Evolutionary conservation across 202 grass and related monocot genomes (phyloP).

Genomic region (Carex arenaria): DNA sequence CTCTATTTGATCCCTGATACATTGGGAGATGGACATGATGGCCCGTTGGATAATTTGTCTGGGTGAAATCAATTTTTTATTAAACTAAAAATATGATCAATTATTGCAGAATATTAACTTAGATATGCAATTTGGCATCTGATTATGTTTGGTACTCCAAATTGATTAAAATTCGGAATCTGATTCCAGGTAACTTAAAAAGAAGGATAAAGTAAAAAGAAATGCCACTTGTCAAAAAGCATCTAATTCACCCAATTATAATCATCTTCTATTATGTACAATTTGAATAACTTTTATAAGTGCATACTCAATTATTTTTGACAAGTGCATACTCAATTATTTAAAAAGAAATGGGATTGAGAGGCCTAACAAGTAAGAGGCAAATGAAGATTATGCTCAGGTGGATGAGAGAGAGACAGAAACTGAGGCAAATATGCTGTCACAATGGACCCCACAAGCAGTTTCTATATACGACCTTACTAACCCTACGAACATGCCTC

Average conservation of each 20-base stretch:
- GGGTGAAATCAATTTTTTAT: too few relatives aligned
- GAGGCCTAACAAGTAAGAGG: constrained; percentile 65
- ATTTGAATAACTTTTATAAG: not conserved
- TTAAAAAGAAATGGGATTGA: constrained; percentile 63
- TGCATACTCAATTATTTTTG: not conserved
- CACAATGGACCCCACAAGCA: constrained; percentile 76
- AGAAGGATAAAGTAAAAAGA: not conserved
- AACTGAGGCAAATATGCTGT: constrained; percentile 71
- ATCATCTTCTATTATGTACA: not conserved
- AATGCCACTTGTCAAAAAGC: not conserved
- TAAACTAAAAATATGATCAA: not conserved
- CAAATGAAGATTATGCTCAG: constrained; percentile 85
- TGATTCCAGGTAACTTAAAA: not conserved
- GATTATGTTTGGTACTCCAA: not conserved
- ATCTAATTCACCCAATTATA: not conserved
- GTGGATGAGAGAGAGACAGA: constrained; percentile 93
- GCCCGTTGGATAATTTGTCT: too few relatives aligned
- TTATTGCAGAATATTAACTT: not conserved
- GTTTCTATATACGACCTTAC: constrained; percentile 91
- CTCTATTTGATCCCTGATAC: too few relatives aligned
- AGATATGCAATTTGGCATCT: not conserved
- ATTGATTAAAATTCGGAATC: not conserved
- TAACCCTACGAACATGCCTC: constrained; percentile 61
- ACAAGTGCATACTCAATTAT: too few relatives aligned
- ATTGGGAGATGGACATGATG: too few relatives aligned